Evolutionary conservation across 805 yeast species (phyloP).

Genomic region (Candida chilensis): DNA sequence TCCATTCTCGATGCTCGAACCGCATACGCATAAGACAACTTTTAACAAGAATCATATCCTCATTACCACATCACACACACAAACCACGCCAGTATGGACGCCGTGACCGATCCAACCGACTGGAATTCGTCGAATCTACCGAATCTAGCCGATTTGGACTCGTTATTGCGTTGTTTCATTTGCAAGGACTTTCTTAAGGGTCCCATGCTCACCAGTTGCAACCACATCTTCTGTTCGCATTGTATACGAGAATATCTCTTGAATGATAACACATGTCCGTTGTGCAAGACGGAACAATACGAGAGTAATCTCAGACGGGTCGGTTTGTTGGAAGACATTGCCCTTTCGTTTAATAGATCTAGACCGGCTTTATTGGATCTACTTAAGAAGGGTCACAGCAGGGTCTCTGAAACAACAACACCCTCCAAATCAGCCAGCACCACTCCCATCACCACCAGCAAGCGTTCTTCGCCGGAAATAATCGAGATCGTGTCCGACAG

Average conservation of each 20-base stretch:
- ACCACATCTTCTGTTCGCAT: slow-evolving; percentile 82
- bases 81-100: too few species aligned
- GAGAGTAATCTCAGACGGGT: slow-evolving; percentile 65
- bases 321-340: slow-evolving; percentile 63
- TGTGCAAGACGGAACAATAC: slow-evolving; percentile 62
- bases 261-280: slow-evolving; percentile 60
- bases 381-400: slow-evolving; percentile 10
- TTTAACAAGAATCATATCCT: too few species aligned
- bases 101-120: slow-evolving; percentile 62
- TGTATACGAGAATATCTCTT: slow-evolving; percentile 71
- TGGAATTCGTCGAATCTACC: slow-evolving; percentile 53
- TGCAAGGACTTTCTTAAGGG: slow-evolving; percentile 77
- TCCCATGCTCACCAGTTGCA: slow-evolving; percentile 79
- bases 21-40: too few species aligned
- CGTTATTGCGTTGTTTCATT: slow-evolving; percentile 72
- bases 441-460: slow-evolving; percentile 1
- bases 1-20: too few species aligned
- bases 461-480: slow-evolving; percentile 11
- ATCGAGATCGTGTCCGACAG: slow-evolving; percentile 6
- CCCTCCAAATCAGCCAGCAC: background rate
- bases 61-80: too few species aligned
- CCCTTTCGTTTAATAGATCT: slow-evolving; percentile 36
- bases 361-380: slow-evolving; percentile 26
- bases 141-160: slow-evolving; percentile 49
- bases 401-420: slow-evolving; percentile 2